Conservation (phyloP, 257 asterid genomes). For the Oldenlandia corymbosa region DNA sequence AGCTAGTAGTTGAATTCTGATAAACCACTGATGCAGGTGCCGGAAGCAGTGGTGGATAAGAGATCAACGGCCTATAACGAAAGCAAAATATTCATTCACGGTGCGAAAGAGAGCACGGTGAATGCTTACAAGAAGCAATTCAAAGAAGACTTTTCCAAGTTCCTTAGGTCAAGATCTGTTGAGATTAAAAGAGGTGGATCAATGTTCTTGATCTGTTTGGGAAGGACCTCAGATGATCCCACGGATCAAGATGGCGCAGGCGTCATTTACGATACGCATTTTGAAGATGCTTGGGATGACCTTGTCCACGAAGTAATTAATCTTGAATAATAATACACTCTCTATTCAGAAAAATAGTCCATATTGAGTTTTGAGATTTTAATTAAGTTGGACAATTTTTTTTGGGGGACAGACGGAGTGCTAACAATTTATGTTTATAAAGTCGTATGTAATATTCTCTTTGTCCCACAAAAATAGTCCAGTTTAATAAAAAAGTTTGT, state of each 20-base stretch:
- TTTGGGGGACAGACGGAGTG: too few relatives aligned
- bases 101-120: slow-evolving; percentile 67
- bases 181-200: slow-evolving; percentile 86
- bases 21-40: too few relatives aligned
- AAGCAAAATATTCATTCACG: slow-evolving; percentile 79
- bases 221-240: slow-evolving; percentile 74
- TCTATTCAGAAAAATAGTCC: too few relatives aligned
- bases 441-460: too few relatives aligned
- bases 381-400: too few relatives aligned
- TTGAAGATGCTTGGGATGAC: slow-evolving; percentile 98
- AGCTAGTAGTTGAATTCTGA: too few relatives aligned
- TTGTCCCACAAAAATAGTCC: too few relatives aligned
- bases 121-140: slow-evolving; percentile 76
- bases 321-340: too few relatives aligned
- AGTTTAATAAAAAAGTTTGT: too few relatives aligned
- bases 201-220: slow-evolving; percentile 88
- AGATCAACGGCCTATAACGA: slow-evolving; percentile 75
- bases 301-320: slow-evolving; percentile 80
- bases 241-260: slow-evolving; percentile 98
- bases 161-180: slow-evolving; percentile 55
- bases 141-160: slow-evolving; percentile 61
- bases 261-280: slow-evolving; percentile 80
- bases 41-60: slow-evolving; percentile 68
- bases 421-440: too few relatives aligned
- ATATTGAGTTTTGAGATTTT: too few relatives aligned